Evolutionary conservation across 2,329 filamentous ascomycete genomes (phyloP).

Genomic region (Apiospora arundinis): DNA sequence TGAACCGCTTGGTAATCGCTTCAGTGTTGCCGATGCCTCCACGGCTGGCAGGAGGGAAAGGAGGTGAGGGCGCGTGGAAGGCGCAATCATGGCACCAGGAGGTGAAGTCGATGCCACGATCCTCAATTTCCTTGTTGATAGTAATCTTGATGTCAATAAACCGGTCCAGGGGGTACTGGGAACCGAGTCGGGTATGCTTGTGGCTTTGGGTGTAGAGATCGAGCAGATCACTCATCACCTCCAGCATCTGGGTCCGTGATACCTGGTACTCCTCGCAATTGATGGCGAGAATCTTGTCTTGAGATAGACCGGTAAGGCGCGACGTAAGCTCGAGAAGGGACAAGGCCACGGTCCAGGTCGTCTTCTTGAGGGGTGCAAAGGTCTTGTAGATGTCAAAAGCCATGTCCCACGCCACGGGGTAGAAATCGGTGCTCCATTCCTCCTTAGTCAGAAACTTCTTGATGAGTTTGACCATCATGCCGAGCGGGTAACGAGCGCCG

Average conservation of each 20-base stretch:
- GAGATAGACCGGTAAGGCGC: conserved; percentile 65
- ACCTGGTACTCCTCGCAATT: conserved; percentile 53
- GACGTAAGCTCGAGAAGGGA: conserved; percentile 82
- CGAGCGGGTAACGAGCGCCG: conserved; percentile 85
- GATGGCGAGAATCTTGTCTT: conserved; percentile 58
- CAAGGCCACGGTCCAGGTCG: conserved; percentile 83
- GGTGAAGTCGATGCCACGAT: conserved; percentile 55
- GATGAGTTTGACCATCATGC: conserved; percentile 80
- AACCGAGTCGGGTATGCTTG: conserved; percentile 75
- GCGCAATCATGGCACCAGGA: conserved; percentile 63
- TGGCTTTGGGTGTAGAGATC: conserved; percentile 91
- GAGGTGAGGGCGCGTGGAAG: conserved; percentile 39
- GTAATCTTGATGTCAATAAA: conserved; percentile 88
- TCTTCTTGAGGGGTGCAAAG: conserved; percentile 89
- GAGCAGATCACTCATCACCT: conserved; percentile 88
- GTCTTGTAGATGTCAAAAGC: conserved; percentile 92
- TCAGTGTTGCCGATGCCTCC: conserved; percentile 47
- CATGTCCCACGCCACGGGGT: conserved; percentile 77
- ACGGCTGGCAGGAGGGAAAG: conserved; percentile 44
- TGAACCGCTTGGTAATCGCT: conserved; percentile 76
- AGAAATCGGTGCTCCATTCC: conserved; percentile 60
- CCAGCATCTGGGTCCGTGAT: conserved; percentile 58
- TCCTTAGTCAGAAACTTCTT: conserved; percentile 58
- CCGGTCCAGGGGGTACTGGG: conserved; percentile 72
- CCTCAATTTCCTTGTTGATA: conserved; percentile 81